Base-by-base conservation (phyloP, 2,329 filamentous ascomycete species). In the Diaporthe longicolla region DNA sequence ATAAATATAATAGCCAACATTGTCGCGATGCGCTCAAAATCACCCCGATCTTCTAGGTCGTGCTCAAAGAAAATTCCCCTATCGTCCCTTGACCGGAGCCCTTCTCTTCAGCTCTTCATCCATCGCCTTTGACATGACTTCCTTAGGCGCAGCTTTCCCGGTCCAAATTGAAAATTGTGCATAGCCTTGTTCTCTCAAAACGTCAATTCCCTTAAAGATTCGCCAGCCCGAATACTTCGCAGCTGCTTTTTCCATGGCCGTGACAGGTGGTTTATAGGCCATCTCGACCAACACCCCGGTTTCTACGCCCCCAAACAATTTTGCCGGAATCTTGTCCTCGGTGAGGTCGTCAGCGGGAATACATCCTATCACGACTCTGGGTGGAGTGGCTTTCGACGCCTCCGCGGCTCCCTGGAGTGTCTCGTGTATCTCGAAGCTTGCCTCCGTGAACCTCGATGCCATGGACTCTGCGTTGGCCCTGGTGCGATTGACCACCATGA, bases 131-230 rank as follows among this genome's bases (percentile, higher is more conserved):
- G 59, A 63, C 40, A 63, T 63, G 17, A 15, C 59, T 24, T 63
- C 59, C 59, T 48, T 63, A 26, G 59, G 59, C 17, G 59, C 59
- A 26, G 45, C 59, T n/a, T 32, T 63, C 3, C 59, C 59, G 17
- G 59, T 63, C 59, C 59, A 63, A 32, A 63, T 63, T 5, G 59
- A 48, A 43, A 63, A 63, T 32, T 63, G 59, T 26, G 59, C 24
- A 63, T 15, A 63, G 40, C 59, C 59, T 26, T 63, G 59, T n/a
- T 63, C 59, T 43, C 24, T 63, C 59, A 63, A 48, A 32, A 63
- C 40, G 37, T 63, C 40, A 48, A 63, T 24, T 9, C 59, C 59
- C 40, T 63, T 63, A 26, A 63, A 63, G 40, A 48, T 48, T 17
- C 26, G 24, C 59, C 59, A 63, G 40, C 59, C 26, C 17, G 26